Base-by-base conservation (phyloP, 2,329 filamentous ascomycete species). In the Sarocladium oryzae region DNA sequence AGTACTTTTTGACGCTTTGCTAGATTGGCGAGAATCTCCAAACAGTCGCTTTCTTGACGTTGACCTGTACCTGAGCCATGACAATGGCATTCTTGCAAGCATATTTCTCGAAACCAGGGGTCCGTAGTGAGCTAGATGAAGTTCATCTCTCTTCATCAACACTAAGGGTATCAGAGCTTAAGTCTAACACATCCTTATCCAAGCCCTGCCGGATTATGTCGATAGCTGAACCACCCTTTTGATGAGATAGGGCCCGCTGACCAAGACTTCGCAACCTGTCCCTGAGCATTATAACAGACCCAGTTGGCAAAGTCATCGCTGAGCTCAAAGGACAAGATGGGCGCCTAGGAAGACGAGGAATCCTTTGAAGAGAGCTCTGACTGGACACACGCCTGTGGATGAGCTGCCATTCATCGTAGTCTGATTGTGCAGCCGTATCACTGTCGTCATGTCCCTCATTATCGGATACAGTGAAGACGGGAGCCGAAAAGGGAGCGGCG, bases 401-500 rank as follows among this genome's bases (percentile, higher is more conserved):
- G 26, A 36, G 33, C 46, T 23, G 46, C 46, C 46, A 49, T 11
- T 49, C 32, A n/a, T 49, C 46, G 46, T 13, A 49, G n/a, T 49
- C 32, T n/a, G n/a, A 49, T 37, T 20, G 20, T 16, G 26, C 32
- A 49, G 46, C 20, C 20, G 8, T 9, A 26, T 23, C 5, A n/a
- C 23, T 28, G 23, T 7, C 26, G 40, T n/a, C 7, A 48, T 8
- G 32, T 24, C 33, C 43, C 6, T 20, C 40, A 20, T 23, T n/a
- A 24, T 26, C 40, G 4, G 40, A 26, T 37, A 6, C 35, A 15
- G 4, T 23, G 13, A 21, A 7, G 8, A 41, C 37, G 5, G 16
- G 10, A 30, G 28, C 37, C 18, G 37, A 11, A 8, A 21, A n/a
- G 9, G 37, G 37, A 26, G 21, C 7, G 7, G 23, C 13, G 13